Evolutionary conservation across 495 filamentous ascomycete genomes (phyloP).

Genomic region (Pyrenula massariospora): DNA sequence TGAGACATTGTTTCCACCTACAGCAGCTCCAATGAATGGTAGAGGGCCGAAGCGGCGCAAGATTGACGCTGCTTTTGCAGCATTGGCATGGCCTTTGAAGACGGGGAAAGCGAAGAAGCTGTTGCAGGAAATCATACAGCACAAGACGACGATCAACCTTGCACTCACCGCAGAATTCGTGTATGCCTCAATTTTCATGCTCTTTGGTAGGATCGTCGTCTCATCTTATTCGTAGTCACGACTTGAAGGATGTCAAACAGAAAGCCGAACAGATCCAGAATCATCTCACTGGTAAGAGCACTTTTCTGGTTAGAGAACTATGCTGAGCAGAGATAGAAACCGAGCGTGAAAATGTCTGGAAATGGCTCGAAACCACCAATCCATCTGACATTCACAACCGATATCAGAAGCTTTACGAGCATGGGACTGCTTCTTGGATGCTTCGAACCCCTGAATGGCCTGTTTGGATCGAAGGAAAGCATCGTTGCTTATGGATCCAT

Average conservation of each 20-base stretch:
- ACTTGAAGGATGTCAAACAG: constrained; percentile 8
- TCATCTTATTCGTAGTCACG: background rate
- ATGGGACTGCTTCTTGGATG: no score
- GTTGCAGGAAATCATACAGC: constrained; percentile 11
- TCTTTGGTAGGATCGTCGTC: background rate
- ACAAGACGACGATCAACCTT: constrained; percentile 15
- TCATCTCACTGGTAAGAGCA: constrained; percentile 2
- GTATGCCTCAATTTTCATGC: constrained; percentile 2
- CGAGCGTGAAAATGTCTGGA: no score
- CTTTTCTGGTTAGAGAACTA: no score
- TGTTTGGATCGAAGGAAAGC: no score
- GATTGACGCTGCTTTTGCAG: constrained; percentile 2
- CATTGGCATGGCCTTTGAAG: constrained; percentile 15
- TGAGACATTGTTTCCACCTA: constrained; percentile 1
- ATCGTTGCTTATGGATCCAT: no score
- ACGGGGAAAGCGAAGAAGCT: constrained; percentile 8
- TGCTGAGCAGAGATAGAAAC: no score
- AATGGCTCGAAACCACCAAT: no score
- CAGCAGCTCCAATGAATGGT: background rate
- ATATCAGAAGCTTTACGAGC: no score
- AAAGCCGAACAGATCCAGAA: constrained; percentile 3
- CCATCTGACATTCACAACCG: no score
- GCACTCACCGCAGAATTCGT: constrained; percentile 8
- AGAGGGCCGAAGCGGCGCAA: constrained; percentile 1
- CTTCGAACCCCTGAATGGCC: no score